Base-by-base conservation (phyloP, 495 filamentous ascomycete species). In the Thozetella sp. region DNA sequence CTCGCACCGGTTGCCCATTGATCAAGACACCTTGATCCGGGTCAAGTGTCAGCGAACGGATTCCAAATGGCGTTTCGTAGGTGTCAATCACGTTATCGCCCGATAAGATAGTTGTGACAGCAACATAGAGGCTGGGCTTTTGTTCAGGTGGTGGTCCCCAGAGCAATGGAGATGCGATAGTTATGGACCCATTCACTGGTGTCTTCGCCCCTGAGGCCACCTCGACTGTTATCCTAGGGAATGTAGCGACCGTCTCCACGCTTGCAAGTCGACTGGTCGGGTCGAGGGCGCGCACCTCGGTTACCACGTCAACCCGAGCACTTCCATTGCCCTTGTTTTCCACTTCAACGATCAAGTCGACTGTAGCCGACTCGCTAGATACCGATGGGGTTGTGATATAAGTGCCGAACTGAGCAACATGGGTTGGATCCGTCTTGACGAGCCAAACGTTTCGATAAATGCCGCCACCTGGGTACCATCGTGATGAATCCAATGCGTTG, bases 371-470 rank as follows among this genome's bases (percentile, higher is more conserved):
- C n/a, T 65, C 23, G 2, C 69, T 59, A 17, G 77, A 76, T 13
- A 81, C 71, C 3, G 55, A 51, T 3, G 63, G 66, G 1, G 78
- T 77, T 6, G 75, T 78, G 53, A 82, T 72, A 54, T 73, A 74
- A 0, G 80, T 80, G 4, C 78, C 79, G 26, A 66, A 76, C 37
- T 80, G 72, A 3, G 56, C 68, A 2, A 83, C 73, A 61, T 83
- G 79, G 1, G 66, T 59, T 25, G 72, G 65, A 55, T 72, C 63
- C 13, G 74, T 67, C 54, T 76, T 80, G 46, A 71, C 65, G 11
- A 83, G 71, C 80, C 80, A 83, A 3, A 83, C 65, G 51, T 81
- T 80, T 6, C 80, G 72, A 60, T 83, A 83, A 15, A 83, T 69
- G 19, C 79, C 80, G 9, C 70, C 80, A 10, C 78, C 79, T 3